phyloP scores from a whole-genome alignment of 257 asterid species.

The Solanum etuberosum region DNA sequence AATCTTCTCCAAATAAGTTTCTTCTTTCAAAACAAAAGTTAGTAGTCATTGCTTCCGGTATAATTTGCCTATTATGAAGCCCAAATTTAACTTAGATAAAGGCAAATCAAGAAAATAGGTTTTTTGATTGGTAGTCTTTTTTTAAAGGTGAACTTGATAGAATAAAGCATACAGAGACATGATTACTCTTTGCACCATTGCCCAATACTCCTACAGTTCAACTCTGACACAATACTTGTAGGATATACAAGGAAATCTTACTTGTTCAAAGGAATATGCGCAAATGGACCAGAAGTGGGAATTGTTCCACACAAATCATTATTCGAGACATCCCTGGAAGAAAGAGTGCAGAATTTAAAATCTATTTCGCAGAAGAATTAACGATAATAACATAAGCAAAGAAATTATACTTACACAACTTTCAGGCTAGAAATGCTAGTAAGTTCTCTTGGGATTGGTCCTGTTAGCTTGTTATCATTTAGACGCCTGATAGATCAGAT shows the following conservation, averaged over 20 bases:
- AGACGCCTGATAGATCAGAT: slow-evolving; percentile 44
- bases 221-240: not conserved
- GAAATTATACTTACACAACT: slow-evolving; percentile 57
- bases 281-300: slow-evolving; percentile 82
- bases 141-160: not conserved
- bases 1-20: not conserved
- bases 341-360: not conserved
- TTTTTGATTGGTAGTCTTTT: not conserved
- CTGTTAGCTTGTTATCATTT: slow-evolving; percentile 55
- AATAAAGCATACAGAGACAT: not conserved
- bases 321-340: slow-evolving; percentile 76
- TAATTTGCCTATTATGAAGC: not conserved
- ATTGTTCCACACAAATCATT: slow-evolving; percentile 83
- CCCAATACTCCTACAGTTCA: not conserved
- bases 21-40: not conserved
- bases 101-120: not conserved
- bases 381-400: not conserved
- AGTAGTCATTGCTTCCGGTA: not conserved
- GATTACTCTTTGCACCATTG: not conserved
- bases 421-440: slow-evolving; percentile 47
- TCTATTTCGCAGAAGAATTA: not conserved
- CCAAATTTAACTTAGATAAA: not conserved
- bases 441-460: slow-evolving; percentile 61
- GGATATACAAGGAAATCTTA: slow-evolving; percentile 10
- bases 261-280: slow-evolving; percentile 88